A percentile compares a stretch with the other conserved stretches of the same genome.
Evolutionary conservation across 2,329 filamentous ascomycete species (phyloP).

Genomic region (Trichoderma lentiforme): DNA sequence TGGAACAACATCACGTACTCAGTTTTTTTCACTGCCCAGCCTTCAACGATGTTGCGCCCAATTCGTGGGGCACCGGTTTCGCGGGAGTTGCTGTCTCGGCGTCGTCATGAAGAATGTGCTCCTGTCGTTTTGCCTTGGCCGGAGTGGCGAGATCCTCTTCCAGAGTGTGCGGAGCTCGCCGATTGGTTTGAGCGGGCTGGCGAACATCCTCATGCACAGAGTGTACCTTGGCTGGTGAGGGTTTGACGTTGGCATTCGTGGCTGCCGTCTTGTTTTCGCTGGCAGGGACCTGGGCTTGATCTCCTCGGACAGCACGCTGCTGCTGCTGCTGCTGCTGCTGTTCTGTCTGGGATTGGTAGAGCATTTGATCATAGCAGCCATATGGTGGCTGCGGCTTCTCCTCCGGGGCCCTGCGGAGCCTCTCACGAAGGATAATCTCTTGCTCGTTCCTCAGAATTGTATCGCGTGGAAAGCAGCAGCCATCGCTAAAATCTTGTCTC

Average conservation of each 20-base stretch:
- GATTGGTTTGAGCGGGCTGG: not conserved
- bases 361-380: not conserved
- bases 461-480: conserved; percentile 29
- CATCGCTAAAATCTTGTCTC: conserved; percentile 25
- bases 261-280: not conserved
- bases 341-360: not conserved
- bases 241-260: not conserved
- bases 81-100: not conserved
- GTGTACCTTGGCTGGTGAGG: not conserved
- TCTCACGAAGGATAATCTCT: conserved; percentile 33
- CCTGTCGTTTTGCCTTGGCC: not conserved
- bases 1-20: not conserved
- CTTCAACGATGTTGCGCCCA: not conserved
- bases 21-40: conserved; percentile 1
- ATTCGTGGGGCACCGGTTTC: conserved; percentile 4
- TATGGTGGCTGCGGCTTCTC: not conserved
- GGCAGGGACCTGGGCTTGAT: not conserved
- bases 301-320: not conserved
- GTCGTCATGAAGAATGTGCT: conserved; percentile 20
- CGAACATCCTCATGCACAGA: not conserved
- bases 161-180: conserved; percentile 15
- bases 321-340: not conserved
- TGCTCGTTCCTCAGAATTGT: conserved; percentile 31
- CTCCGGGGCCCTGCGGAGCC: conserved; percentile 5
- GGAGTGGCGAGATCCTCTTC: conserved; percentile 9